These are phyloP conservation scores for Pichia exigua DNA, from an alignment of 805 yeast genomes.

Conservation along the genomic window DNA sequence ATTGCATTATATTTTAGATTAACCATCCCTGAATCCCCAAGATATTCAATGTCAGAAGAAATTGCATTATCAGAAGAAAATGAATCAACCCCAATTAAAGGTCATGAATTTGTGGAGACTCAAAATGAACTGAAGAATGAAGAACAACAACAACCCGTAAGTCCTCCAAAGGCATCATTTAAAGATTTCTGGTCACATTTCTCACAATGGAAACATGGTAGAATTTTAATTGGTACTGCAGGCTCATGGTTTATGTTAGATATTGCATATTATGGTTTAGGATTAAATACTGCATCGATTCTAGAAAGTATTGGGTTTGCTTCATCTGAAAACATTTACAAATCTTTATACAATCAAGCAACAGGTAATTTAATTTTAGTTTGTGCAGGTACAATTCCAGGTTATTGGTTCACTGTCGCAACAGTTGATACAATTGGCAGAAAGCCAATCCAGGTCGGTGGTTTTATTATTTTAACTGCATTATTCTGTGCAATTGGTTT, in stretches of 20 bases:
- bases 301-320: slow-evolving; percentile 82
- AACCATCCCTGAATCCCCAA: slow-evolving; percentile 92
- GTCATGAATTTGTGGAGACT: slow-evolving; percentile 7
- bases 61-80: slow-evolving; percentile 43
- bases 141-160: background rate
- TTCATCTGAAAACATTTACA: slow-evolving; percentile 59
- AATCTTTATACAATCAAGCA: slow-evolving; percentile 63
- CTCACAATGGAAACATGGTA: slow-evolving; percentile 79
- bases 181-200: slow-evolving; percentile 66
- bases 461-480: slow-evolving; percentile 64
- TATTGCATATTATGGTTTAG: slow-evolving; percentile 85
- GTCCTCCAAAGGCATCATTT: slow-evolving; percentile 24
- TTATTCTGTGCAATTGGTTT: slow-evolving; percentile 78
- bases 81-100: slow-evolving; percentile 36
- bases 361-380: slow-evolving; percentile 89
- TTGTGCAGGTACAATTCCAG: slow-evolving; percentile 94
- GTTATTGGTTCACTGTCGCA: slow-evolving; percentile 82
- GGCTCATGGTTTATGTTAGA: slow-evolving; percentile 88
- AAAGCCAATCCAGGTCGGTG: slow-evolving; percentile 71
- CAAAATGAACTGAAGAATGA: slow-evolving; percentile 31
- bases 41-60: slow-evolving; percentile 72
- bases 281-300: slow-evolving; percentile 74
- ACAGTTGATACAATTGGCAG: slow-evolving; percentile 79
- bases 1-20: slow-evolving; percentile 84
- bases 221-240: slow-evolving; percentile 80